Evolutionary conservation across 768 basidiomycete genomes (phyloP), one percentile per base, ranked within the genome.

Genomic region (Mycena venus): DNA sequence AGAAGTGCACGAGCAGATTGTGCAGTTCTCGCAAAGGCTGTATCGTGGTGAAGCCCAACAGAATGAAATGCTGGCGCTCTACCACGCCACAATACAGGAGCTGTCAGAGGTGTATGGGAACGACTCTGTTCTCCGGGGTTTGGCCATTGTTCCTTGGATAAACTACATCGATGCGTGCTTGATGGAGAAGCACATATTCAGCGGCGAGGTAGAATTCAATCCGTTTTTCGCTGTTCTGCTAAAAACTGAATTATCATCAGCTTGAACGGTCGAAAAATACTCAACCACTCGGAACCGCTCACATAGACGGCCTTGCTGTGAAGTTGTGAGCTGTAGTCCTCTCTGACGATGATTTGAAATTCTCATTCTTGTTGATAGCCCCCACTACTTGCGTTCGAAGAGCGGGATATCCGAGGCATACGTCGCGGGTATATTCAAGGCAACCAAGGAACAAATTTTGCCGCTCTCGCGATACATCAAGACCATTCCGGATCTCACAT

Each of bases 381-480:
- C 71, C 4, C 64, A 67, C 34, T 72, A 72, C 29, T 23, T 72
- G 58, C 71, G 71, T 21, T 51, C 44, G 19, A 72, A 67, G 59
- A 67, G 64, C 14, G 71, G 56, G 2, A 27, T 60, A 1, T 10
- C 56, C 3, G 73, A 74, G 25, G 68, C 73, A 10, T 74, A 70
- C 31, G 73, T 56, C 14, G 73, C 73, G 6, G 29, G 32, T 2
- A 70, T 70, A 10, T 70, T 74, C 68, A 63, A 70, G 21, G 55
- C 62, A 23, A 65, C 5, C 32, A 70, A 42, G 32, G 60, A 65
- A 17, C 73, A 74, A 40, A n/a, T 21, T 23, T 12, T 60, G 1
- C 71, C 69, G n/a, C 29, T 71, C 75, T 70, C 62, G 55, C 72
- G 79, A 68, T 68, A 70, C 67, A 70, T 64, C 65, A 42, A n/a